Evolutionary conservation across 805 yeast species (phyloP).

Genomic region (Torulaspora quercuum): DNA sequence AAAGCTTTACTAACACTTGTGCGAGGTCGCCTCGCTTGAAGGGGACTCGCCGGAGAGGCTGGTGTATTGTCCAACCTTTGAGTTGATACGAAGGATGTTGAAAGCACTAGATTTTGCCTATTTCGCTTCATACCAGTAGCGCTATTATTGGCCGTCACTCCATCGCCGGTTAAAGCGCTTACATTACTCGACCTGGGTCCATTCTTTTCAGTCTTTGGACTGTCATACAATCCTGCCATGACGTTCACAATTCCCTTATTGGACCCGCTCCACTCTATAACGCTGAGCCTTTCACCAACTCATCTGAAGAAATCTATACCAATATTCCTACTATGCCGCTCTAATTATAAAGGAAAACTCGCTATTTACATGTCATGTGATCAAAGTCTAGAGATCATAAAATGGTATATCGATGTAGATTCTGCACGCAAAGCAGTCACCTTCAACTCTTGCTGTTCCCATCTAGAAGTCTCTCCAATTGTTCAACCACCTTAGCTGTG

Average conservation of each 20-base stretch:
- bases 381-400: too few species aligned
- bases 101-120: conserved; percentile 31
- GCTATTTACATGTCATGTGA: too few species aligned
- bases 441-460: conserved; percentile 36
- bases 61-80: conserved; percentile 26
- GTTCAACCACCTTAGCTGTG: conserved; percentile 52
- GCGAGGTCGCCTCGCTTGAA: conserved; percentile 24
- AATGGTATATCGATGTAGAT: too few species aligned
- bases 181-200: conserved; percentile 18
- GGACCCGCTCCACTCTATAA: background rate
- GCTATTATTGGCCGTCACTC: conserved; percentile 7
- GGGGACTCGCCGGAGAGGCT: conserved; percentile 32
- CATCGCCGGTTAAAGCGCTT: conserved; percentile 12
- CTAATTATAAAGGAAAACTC: too few species aligned
- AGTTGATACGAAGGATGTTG: conserved; percentile 36
- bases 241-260: background rate
- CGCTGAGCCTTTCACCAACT: background rate
- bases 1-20: conserved; percentile 26
- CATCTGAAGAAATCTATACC: too few species aligned
- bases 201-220: conserved; percentile 11
- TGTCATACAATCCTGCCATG: conserved; percentile 7
- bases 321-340: too few species aligned
- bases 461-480: conserved; percentile 48
- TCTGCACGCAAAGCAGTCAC: too few species aligned
- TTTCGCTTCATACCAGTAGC: conserved; percentile 15